A percentile compares a stretch with the other conserved stretches of the same genome.
Conservation (phyloP, 208 protist genomes). For the Acanthamoeba divionensis region DNA sequence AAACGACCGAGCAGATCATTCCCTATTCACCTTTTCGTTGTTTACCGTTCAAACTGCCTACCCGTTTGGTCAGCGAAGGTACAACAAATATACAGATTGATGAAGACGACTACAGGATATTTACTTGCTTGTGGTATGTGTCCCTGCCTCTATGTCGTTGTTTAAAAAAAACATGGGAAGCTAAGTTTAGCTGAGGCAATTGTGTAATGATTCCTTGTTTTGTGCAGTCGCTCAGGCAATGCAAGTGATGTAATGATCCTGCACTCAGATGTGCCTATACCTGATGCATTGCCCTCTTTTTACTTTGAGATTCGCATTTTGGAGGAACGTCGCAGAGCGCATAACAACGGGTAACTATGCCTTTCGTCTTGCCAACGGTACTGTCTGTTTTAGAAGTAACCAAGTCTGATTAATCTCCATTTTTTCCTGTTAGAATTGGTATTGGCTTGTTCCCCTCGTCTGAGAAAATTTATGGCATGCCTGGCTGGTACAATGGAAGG, state of each 20-base stretch:
- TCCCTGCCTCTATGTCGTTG: too few species aligned
- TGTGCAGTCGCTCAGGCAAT: not conserved
- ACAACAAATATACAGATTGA: too few species aligned
- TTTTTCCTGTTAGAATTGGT: too few species aligned
- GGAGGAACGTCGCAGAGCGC: not conserved
- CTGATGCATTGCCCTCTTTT: constrained; percentile 19
- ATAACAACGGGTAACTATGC: too few species aligned
- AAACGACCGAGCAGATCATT: not conserved
- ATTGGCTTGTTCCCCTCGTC: not conserved
- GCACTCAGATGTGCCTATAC: not conserved
- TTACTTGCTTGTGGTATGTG: not conserved
- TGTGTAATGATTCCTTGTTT: too few species aligned
- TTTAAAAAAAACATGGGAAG: too few species aligned
- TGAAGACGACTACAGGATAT: not conserved
- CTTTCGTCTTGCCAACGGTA: too few species aligned
- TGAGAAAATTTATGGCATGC: not conserved
- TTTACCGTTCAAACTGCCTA: not conserved
- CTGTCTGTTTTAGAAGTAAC: too few species aligned
- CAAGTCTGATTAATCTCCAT: too few species aligned
- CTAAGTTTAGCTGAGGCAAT: too few species aligned
- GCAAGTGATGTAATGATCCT: not conserved
- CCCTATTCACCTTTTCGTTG: not conserved
- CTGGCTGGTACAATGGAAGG: not conserved
- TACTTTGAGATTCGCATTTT: constrained; percentile 47
- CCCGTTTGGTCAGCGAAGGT: not conserved